Percentiles rank a stretch among this genome's conserved stretches.
phyloP scores from a whole-genome alignment of 768 basidiomycete species.

The Serendipita sp. region DNA sequence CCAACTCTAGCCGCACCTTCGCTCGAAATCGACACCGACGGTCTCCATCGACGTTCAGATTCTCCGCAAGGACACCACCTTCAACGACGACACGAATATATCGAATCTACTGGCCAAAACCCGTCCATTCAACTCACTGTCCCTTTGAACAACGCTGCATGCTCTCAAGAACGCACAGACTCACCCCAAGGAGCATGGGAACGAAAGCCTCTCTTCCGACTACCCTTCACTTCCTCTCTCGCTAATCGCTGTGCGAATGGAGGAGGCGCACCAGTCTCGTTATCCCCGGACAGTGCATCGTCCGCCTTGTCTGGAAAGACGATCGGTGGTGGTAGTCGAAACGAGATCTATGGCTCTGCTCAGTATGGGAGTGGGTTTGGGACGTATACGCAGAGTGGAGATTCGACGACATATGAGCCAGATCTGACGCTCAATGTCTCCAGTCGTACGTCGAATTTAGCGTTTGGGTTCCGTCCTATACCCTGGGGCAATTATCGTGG shows the following conservation, averaged over 20 bases:
- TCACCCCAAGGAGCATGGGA: neutral
- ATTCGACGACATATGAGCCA: neutral
- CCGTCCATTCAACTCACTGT: neutral
- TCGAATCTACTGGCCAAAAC: neutral
- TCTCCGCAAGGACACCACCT: neutral
- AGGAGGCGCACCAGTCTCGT: neutral
- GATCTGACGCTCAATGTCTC: neutral
- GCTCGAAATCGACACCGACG: no score
- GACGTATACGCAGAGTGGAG: neutral
- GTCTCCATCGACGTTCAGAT: neutral
- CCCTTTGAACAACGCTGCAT: neutral
- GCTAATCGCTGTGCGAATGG: neutral
- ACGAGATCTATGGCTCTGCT: neutral
- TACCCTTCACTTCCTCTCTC: neutral
- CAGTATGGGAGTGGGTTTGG: conserved; percentile 2
- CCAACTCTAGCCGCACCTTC: no score
- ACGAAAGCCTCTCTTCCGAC: neutral
- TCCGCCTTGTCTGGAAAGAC: neutral
- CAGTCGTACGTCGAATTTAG: neutral
- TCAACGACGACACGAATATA: neutral
- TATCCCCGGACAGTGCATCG: neutral
- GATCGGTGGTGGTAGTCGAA: neutral
- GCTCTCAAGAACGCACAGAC: neutral
- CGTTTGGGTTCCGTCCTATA: neutral
- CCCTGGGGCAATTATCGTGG: neutral